A percentile compares a stretch with the other conserved stretches of the same genome.
phyloP scores from a whole-genome alignment of 2,329 filamentous ascomycete species.

The Aspergillus hortae region DNA sequence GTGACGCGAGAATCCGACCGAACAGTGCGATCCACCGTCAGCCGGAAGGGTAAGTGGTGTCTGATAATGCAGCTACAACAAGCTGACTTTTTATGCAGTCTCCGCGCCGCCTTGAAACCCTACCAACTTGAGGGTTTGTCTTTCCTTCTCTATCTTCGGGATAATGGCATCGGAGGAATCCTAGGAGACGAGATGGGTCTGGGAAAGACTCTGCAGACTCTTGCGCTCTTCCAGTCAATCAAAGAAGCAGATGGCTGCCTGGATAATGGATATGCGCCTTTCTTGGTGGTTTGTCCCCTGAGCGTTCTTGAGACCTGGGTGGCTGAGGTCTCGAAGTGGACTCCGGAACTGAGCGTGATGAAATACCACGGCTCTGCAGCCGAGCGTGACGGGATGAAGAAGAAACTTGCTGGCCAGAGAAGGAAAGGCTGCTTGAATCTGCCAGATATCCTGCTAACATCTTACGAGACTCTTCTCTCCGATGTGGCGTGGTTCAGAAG shows the following conservation, averaged over 20 bases:
- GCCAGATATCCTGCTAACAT: conserved; percentile 42
- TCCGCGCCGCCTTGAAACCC: conserved; percentile 47
- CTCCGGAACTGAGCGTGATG: conserved; percentile 41
- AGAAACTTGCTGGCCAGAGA: conserved; percentile 9
- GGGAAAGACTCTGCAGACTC: conserved; percentile 25
- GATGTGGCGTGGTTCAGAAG: conserved; percentile 50
- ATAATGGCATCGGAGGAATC: conserved; percentile 25
- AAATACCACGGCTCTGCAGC: conserved; percentile 47
- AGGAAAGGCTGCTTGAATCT: neutral
- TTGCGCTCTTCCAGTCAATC: conserved; percentile 47
- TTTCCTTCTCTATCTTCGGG: conserved; percentile 42
- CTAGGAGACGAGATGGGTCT: conserved; percentile 30
- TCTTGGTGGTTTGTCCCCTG: conserved; percentile 48
- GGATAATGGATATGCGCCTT: conserved; percentile 10
- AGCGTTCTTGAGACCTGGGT: conserved; percentile 51
- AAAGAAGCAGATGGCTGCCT: conserved; percentile 32
- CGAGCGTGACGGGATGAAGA: conserved; percentile 34
- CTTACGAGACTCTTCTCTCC: conserved; percentile 47
- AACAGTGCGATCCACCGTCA: neutral
- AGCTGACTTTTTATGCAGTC: neutral
- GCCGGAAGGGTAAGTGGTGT: neutral
- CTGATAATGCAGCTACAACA: too few relatives aligned
- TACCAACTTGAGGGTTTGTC: conserved; percentile 51
- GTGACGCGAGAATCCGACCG: neutral
- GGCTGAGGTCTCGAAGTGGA: conserved; percentile 47